Evolutionary conservation across 495 filamentous ascomycete species (phyloP).

Genomic region (Penicillium soppii): DNA sequence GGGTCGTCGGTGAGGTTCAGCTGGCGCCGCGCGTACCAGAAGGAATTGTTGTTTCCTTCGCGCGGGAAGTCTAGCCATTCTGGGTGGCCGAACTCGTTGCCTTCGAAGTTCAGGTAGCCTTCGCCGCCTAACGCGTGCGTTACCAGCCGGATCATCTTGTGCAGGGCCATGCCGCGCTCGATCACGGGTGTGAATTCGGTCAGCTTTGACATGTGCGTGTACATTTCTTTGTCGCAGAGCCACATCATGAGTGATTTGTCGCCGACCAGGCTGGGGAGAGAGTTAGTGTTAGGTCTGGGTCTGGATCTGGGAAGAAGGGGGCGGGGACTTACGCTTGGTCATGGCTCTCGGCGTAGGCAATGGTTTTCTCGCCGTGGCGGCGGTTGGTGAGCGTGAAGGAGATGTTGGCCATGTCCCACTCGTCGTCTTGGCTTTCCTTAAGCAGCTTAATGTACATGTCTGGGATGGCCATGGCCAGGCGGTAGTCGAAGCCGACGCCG

Average conservation of each 20-base stretch:
- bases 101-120: conserved; percentile 97
- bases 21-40: conserved; percentile 94
- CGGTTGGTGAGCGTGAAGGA: conserved; percentile 87
- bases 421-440: conserved; percentile 87
- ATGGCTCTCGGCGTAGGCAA: conserved; percentile 95
- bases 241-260: conserved; percentile 97
- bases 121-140: conserved; percentile 95
- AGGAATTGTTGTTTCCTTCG: conserved; percentile 90
- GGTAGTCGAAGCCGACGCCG: conserved; percentile 94
- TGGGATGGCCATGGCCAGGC: conserved; percentile 95
- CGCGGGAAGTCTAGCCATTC: conserved; percentile 99
- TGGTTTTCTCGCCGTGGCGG: conserved; percentile 95
- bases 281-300: conserved; percentile 27
- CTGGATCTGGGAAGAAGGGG: background rate
- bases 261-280: conserved; percentile 72
- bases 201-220: conserved; percentile 93
- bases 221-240: conserved; percentile 95
- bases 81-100: conserved; percentile 97
- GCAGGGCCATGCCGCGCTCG: conserved; percentile 83
- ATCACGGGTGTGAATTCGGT: conserved; percentile 85
- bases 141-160: conserved; percentile 95
- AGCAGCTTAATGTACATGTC: conserved; percentile 99
- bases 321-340: conserved; percentile 89
- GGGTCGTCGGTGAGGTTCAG: conserved; percentile 88
- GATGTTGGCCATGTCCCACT: conserved; percentile 90